Percentiles rank a stretch among this genome's conserved stretches.
phyloP scores from a whole-genome alignment of 208 protist genomes.

The Histomonas meleagridis region DNA sequence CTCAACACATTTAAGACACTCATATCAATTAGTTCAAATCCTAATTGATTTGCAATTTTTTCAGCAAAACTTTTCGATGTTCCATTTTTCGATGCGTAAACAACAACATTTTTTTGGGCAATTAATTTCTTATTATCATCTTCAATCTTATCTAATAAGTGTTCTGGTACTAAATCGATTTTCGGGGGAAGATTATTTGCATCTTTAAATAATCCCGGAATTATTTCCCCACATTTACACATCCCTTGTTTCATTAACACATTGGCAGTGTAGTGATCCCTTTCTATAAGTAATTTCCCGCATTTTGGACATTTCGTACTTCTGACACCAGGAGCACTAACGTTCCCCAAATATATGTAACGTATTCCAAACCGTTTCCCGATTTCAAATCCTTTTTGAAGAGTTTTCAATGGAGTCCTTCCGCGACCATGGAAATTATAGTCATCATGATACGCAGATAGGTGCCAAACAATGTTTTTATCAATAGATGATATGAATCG shows the following conservation, averaged over 20 bases:
- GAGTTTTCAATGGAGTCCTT: background rate
- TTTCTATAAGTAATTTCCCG: background rate
- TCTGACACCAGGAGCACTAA: background rate
- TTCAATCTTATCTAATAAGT: background rate
- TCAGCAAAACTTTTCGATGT: background rate
- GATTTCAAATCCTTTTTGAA: background rate
- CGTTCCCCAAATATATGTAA: background rate
- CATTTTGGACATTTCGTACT: background rate
- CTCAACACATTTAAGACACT: background rate
- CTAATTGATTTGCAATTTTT: background rate
- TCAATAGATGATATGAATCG: background rate
- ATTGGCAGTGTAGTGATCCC: background rate
- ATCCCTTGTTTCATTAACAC: background rate
- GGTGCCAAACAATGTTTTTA: slow-evolving; percentile 20
- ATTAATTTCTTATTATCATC: background rate
- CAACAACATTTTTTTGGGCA: background rate
- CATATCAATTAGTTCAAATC: background rate
- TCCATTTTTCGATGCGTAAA: background rate
- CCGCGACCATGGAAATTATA: background rate
- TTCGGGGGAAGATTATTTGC: background rate
- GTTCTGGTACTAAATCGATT: background rate
- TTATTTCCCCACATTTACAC: background rate
- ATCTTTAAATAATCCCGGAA: background rate
- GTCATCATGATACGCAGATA: slow-evolving; percentile 32
- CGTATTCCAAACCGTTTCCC: background rate